Base-by-base conservation (phyloP, 2,329 filamentous ascomycete species). In the Didymellaceae sp. region DNA sequence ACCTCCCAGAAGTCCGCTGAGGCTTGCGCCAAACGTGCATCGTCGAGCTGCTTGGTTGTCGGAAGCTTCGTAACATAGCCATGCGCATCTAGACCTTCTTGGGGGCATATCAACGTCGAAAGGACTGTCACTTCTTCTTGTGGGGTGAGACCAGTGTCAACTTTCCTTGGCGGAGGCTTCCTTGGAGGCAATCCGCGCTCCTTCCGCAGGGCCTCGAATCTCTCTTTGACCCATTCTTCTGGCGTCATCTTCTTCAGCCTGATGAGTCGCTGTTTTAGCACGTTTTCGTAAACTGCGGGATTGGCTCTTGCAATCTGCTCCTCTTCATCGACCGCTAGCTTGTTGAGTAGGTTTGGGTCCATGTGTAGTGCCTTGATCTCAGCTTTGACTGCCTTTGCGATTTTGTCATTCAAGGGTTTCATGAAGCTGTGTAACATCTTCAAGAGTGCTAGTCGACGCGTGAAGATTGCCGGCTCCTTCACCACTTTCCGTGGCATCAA, bases 241-340 rank as follows among this genome's bases (percentile, higher is more conserved):
- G 84, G 67, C 0, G 78, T 79, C 88, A 96, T 92, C 55, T 87
- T 88, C 66, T 88, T 90, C 67, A 91, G 86, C 33, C 80, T 80
- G 62, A 88, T 81, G 51, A 97, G 87, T 25, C 86, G 86, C 58
- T 91, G 89, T 67, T 92, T 95, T 70, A 97, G 85, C 20, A 91
- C 78, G 62, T 96, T 96, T 6, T 82, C 78, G 66, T 99, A 99
- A 21, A 97, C 84, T 0, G 81, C 74, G 1, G 81, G 75, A 52
- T 87, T 87, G 13, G 86, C 84, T 10, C 78, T 79, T 1, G 91
- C 91, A 6, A 85, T 77, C 26, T 83, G 83, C 68, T 96, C 86
- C 74, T 99, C 95, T 53, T 92, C 85, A 59, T 93, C 88, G 1
- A 93, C 76, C 0, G 85, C 84, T 54, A 84, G 78, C 58, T 81